phyloP scores from a whole-genome alignment of 257 asterid species.

The Plantago elongata region DNA sequence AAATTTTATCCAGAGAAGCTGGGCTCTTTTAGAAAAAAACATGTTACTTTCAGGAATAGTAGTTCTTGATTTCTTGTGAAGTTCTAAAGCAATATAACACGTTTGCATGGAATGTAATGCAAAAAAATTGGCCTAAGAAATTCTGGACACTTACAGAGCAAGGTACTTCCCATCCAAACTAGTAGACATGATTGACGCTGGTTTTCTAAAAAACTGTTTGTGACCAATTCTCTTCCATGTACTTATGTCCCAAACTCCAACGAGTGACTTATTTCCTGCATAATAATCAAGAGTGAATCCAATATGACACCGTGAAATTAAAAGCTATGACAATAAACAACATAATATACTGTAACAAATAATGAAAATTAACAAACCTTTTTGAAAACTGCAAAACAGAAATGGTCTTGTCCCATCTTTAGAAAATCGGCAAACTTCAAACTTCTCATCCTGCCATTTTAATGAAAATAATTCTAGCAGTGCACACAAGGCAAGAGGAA shows the following conservation, averaged over 20 bases:
- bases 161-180: slow-evolving; percentile 97
- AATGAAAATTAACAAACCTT: slow-evolving; percentile 38
- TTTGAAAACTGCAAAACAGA: slow-evolving; percentile 73
- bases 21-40: no score
- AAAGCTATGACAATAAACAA: slow-evolving; percentile 11
- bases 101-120: not conserved
- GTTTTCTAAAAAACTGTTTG: slow-evolving; percentile 67
- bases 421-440: slow-evolving; percentile 88
- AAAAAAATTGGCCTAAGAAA: not conserved
- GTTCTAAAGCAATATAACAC: slow-evolving; percentile 1
- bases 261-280: slow-evolving; percentile 72
- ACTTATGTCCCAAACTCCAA: slow-evolving; percentile 86
- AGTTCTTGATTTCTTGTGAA: slow-evolving; percentile 5
- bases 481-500: slow-evolving; percentile 17
- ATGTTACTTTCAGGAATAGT: no score
- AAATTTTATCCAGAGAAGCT: no score
- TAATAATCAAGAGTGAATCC: slow-evolving; percentile 9
- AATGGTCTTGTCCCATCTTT: slow-evolving; percentile 97
- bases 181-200: slow-evolving; percentile 71
- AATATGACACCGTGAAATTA: not conserved
- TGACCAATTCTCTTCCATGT: slow-evolving; percentile 88
- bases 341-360: slow-evolving; percentile 1
- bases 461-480: slow-evolving; percentile 14
- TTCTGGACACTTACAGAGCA: slow-evolving; percentile 59
- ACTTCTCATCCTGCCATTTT: slow-evolving; percentile 72